phyloP scores from a whole-genome alignment of 352 stramenopile genomes.

The Phytophthora pluvialis region DNA sequence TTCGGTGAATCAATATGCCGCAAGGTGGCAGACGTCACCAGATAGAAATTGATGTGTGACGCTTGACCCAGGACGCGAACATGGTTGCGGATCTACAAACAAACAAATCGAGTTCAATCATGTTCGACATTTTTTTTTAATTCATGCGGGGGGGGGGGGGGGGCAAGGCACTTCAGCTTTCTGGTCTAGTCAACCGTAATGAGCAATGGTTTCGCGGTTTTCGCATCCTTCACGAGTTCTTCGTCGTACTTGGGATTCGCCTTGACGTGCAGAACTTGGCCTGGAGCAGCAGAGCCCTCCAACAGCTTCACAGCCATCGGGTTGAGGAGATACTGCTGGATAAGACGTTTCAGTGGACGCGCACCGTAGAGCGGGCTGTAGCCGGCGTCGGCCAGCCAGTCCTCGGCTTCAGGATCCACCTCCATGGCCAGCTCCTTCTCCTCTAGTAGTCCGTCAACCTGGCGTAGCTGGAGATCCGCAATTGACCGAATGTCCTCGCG shows the following conservation, averaged over 20 bases:
- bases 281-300: slow-evolving; percentile 73
- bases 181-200: slow-evolving; percentile 28
- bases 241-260: slow-evolving; percentile 59
- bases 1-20: too few relatives aligned
- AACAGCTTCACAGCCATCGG: slow-evolving; percentile 94
- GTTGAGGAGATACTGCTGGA: slow-evolving; percentile 97
- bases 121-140: too few relatives aligned
- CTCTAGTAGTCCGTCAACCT: slow-evolving; percentile 90
- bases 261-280: slow-evolving; percentile 83
- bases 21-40: too few relatives aligned
- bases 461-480: slow-evolving; percentile 94
- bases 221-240: slow-evolving; percentile 47
- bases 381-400: slow-evolving; percentile 92
- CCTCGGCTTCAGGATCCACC: slow-evolving; percentile 89
- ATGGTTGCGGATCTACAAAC: too few relatives aligned
- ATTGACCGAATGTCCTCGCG: slow-evolving; percentile 94
- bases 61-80: too few relatives aligned
- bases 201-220: slow-evolving; percentile 50
- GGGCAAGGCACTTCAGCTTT: too few relatives aligned
- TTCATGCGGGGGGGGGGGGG: too few relatives aligned
- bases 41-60: too few relatives aligned
- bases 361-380: slow-evolving; percentile 98
- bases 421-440: slow-evolving; percentile 93
- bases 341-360: slow-evolving; percentile 95
- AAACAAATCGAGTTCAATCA: too few relatives aligned